These are phyloP conservation scores for apple (Malus domestica) DNA, from an alignment of 306 rosid species.

Conservation along the genomic window DNA sequence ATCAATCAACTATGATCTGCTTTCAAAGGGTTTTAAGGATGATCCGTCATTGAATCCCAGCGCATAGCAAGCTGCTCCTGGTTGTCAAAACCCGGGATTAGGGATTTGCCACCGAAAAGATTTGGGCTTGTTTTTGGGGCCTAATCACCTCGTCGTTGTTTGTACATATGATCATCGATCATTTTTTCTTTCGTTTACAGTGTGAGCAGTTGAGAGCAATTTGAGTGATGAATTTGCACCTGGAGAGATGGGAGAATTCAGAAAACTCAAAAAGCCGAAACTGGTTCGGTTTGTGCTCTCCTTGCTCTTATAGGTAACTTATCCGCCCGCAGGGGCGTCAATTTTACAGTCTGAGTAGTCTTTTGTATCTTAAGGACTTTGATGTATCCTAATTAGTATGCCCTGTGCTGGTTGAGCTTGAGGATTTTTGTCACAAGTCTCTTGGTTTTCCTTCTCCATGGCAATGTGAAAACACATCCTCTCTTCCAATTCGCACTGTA, in stretches of 20 bases:
- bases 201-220: conserved; percentile 19
- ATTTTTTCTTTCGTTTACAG: conserved; percentile 1
- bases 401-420: conserved; percentile 18
- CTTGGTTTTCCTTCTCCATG: conserved; percentile 1
- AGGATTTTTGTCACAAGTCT: conserved; percentile 18
- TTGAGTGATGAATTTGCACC: conserved; percentile 23
- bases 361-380: conserved; percentile 30
- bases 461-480: conserved; percentile 30
- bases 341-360: conserved; percentile 7
- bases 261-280: conserved; percentile 30
- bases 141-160: conserved; percentile 28
- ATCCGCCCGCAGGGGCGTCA: conserved; percentile 36
- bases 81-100: conserved; percentile 19
- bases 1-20: conserved; percentile 96
- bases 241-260: conserved; percentile 47
- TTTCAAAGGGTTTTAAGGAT: conserved; percentile 83
- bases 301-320: conserved; percentile 31
- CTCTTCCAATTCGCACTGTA: background rate
- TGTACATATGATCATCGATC: conserved; percentile 58
- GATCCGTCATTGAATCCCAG: conserved; percentile 57
- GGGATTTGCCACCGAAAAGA: conserved; percentile 28
- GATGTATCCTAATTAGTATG: conserved; percentile 16
- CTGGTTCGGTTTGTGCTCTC: conserved; percentile 45
- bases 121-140: conserved; percentile 39
- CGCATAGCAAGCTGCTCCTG: conserved; percentile 31